Conservation (phyloP, 2,329 filamentous ascomycete species). For the Pochonia chlamydosporia region DNA sequence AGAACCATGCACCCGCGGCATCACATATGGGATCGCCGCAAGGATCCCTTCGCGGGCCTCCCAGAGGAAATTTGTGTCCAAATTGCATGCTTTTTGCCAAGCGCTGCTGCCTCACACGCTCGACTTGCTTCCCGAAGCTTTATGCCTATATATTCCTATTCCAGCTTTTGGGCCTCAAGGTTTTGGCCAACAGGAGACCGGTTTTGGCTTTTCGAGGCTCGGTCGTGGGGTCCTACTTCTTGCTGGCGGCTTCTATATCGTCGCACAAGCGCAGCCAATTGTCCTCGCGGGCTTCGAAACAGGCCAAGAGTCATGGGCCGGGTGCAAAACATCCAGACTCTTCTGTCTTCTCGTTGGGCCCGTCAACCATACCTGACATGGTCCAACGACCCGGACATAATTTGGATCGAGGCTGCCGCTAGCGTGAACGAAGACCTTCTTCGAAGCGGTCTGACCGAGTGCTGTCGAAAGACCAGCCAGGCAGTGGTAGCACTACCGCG, state of each 20-base stretch:
- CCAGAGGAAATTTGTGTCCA: background rate
- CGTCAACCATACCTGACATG: too few relatives aligned
- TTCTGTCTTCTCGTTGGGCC: background rate
- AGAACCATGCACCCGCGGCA: background rate
- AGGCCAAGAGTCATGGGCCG: background rate
- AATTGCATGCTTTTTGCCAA: background rate
- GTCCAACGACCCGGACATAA: too few relatives aligned
- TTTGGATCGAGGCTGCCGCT: background rate
- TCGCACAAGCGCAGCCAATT: background rate
- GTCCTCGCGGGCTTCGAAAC: background rate
- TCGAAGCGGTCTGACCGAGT: background rate
- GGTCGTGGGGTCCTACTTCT: background rate
- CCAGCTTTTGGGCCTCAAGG: background rate
- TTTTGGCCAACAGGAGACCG: background rate
- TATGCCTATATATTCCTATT: background rate
- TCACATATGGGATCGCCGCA: too few relatives aligned
- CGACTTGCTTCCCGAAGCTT: background rate
- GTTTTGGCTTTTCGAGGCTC: background rate
- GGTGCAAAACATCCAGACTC: background rate
- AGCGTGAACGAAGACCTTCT: background rate
- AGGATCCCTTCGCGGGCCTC: background rate
- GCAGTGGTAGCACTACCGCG: background rate
- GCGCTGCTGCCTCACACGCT: background rate
- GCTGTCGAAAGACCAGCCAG: background rate
- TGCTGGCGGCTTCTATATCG: background rate